Percentiles rank a stretch among this genome's conserved stretches.
These are phyloP conservation scores for Rhypophila decipiens DNA, from an alignment of 495 filamentous ascomycete genomes.

Conservation along the genomic window DNA sequence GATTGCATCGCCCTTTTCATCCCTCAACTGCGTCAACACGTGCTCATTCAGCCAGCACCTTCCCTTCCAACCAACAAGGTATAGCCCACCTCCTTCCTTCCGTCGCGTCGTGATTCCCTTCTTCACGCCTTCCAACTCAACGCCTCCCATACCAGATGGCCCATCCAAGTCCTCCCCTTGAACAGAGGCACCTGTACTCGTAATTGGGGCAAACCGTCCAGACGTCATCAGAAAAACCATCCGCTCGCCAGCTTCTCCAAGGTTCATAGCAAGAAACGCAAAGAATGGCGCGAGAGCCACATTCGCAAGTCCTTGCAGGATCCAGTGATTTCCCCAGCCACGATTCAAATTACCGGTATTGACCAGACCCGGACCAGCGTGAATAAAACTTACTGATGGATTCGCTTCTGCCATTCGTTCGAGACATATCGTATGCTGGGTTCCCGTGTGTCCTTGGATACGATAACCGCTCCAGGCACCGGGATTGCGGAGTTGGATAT, in stretches of 20 bases:
- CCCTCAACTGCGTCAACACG: too few relatives aligned
- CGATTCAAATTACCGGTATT: slow-evolving; percentile 30
- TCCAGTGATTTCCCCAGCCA: slow-evolving; percentile 17
- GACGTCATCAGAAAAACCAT: slow-evolving; percentile 28
- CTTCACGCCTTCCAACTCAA: too few relatives aligned
- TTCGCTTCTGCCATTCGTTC: slow-evolving; percentile 28
- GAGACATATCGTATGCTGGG: slow-evolving; percentile 15
- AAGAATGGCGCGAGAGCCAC: slow-evolving; percentile 20
- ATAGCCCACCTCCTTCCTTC: slow-evolving; percentile 18
- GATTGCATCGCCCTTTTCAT: slow-evolving; percentile 21
- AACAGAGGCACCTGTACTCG: slow-evolving; percentile 19
- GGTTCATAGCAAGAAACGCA: slow-evolving; percentile 6
- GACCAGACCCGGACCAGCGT: slow-evolving; percentile 30
- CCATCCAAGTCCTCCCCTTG: too few relatives aligned
- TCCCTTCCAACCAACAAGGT: slow-evolving; percentile 27
- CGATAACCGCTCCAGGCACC: slow-evolving; percentile 7
- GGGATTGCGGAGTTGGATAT: slow-evolving; percentile 25
- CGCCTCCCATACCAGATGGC: too few relatives aligned
- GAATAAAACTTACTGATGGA: slow-evolving; percentile 28
- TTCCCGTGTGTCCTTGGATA: slow-evolving; percentile 12
- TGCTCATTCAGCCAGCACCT: slow-evolving; percentile 19
- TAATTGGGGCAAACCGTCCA: slow-evolving; percentile 23
- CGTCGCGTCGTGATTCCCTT: slow-evolving; percentile 14
- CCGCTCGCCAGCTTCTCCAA: slow-evolving; percentile 26
- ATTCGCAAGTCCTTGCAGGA: slow-evolving; percentile 14